Evolutionary conservation across 495 filamentous ascomycete genomes (phyloP).

Genomic region (Gamarada debralockiae): DNA sequence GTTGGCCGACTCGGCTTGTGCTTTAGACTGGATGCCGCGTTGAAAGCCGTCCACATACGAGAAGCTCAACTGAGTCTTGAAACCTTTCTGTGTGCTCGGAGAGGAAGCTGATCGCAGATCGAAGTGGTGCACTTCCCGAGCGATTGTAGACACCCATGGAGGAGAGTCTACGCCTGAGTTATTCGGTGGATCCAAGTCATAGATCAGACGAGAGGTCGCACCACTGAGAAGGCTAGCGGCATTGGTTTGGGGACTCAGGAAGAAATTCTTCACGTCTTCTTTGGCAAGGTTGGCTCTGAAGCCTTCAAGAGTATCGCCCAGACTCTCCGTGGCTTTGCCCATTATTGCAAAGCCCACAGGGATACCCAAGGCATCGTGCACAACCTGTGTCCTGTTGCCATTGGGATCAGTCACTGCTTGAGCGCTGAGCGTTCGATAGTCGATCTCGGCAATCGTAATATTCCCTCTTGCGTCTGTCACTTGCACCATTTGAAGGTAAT

Average conservation of each 20-base stretch:
- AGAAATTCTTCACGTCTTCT: background rate
- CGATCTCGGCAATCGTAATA: background rate
- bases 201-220: constrained; percentile 1
- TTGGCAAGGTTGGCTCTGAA: background rate
- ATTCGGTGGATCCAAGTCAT: constrained; percentile 5
- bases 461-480: constrained; percentile 1
- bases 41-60: constrained; percentile 8
- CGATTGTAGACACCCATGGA: too few species aligned
- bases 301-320: constrained; percentile 19
- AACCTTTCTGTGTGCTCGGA: background rate
- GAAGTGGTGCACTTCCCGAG: background rate
- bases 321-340: constrained; percentile 19
- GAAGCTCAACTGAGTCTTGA: constrained; percentile 1
- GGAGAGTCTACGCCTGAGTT: background rate
- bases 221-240: background rate
- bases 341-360: constrained; percentile 21
- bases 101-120: background rate
- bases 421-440: constrained; percentile 19
- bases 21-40: constrained; percentile 4
- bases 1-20: constrained; percentile 1
- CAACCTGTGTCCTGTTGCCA: constrained; percentile 13
- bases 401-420: constrained; percentile 18
- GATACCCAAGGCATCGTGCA: constrained; percentile 19
- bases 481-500: background rate
- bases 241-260: background rate